Evolutionary conservation across 2,329 filamentous ascomycete species (phyloP).

Genomic region (Fusarium illudens): DNA sequence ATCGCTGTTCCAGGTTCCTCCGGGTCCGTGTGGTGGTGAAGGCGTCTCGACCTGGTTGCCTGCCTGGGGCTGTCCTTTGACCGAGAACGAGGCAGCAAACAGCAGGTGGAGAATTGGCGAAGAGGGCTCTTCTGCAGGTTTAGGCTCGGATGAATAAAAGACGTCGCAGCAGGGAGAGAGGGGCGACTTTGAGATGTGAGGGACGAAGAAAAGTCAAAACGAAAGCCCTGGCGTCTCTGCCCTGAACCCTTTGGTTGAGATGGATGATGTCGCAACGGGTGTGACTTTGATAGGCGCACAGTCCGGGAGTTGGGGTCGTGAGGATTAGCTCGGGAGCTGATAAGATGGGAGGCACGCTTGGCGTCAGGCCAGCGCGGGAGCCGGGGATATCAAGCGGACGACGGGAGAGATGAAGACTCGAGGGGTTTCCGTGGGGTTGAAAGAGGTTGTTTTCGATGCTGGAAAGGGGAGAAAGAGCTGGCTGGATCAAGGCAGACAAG

Average conservation of each 20-base stretch:
- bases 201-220: slow-evolving; percentile 27
- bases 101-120: slow-evolving; percentile 16
- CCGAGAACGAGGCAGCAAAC: slow-evolving; percentile 7
- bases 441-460: neutral
- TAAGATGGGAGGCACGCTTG: slow-evolving; percentile 15
- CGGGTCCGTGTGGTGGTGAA: slow-evolving; percentile 21
- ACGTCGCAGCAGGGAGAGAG: slow-evolving; percentile 2
- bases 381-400: neutral
- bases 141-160: neutral
- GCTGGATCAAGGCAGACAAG: slow-evolving; percentile 1
- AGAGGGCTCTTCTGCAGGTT: neutral
- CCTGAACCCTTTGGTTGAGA: neutral
- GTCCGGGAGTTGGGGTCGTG: slow-evolving; percentile 16
- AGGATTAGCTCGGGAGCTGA: slow-evolving; percentile 21
- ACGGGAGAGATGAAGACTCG: neutral
- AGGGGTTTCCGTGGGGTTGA: neutral
- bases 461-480: neutral
- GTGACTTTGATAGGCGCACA: slow-evolving; percentile 24
- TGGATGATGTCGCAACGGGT: neutral
- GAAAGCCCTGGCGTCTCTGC: slow-evolving; percentile 9
- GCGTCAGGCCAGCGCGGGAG: neutral
- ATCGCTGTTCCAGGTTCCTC: slow-evolving; percentile 29
- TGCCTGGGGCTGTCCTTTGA: slow-evolving; percentile 28
- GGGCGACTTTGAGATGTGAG: slow-evolving; percentile 1
- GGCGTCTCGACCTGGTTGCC: slow-evolving; percentile 26